Base-by-base conservation (phyloP, 1,284 basidiomycete species). In the Mycosarcoma maydis region DNA sequence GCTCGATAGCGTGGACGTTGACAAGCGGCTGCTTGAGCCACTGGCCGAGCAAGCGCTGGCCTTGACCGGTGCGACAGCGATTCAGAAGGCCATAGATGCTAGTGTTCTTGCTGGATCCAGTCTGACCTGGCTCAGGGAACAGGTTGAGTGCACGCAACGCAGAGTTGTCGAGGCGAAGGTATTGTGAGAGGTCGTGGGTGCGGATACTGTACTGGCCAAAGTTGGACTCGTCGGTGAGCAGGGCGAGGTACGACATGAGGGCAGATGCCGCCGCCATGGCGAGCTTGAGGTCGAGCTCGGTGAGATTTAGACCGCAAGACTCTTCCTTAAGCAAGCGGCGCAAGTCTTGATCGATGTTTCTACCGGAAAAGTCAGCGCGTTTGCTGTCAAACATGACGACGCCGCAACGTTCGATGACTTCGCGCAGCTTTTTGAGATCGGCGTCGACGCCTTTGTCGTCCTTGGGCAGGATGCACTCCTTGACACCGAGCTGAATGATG, bases 21-120 rank as follows among this genome's bases (percentile, higher is more conserved):
- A 98, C 89, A 24, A 98, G 84, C 2, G 96, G 96, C 83, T 98
- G 96, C 82, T 97, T 98, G 51, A 99, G 85, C 95, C 95, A 99
- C 56, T 90, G 90, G 0, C 89, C 91, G 2, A 99, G 86, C 52
- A 97, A 82, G 50, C 96, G 85, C n/a, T 91, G 89, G 0, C 96
- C 96, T 81, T 98, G 96, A 0, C 91, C 89, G 1, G 96, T 98
- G 83, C 95, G 96, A 85, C 96, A 98, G 72, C 90, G 91, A 82
- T 98, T 97, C 64, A 98, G 82, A 19, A 97, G 84, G 0, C 94
- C 94, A 56, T 92, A 89, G 5, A 99, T 82, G 19, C 92, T 96
- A 14, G 74, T 75, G 38, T 73, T 73, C 30, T 75, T 75, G 58
- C 60, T 72, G 3, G 59, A 58, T 0, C 60, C 53, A 0, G 60